Conservation (phyloP, 257 asterid species). For the Solanum phureja region DNA sequence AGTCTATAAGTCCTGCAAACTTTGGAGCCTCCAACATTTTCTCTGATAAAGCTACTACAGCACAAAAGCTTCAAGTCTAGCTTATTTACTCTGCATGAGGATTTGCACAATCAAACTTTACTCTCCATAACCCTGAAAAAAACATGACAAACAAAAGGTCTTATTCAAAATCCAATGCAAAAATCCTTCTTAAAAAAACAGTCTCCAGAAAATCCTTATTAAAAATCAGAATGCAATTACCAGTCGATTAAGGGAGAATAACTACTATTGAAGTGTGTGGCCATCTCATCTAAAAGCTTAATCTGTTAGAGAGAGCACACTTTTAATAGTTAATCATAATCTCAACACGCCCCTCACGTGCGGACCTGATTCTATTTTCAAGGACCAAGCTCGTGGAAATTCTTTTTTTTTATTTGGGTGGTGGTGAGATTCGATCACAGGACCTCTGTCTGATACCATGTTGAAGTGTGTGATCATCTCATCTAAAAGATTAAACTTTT, state of each 20-base stretch:
- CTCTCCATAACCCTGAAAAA: constrained; percentile 13
- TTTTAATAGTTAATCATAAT: too few relatives aligned
- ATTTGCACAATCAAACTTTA: constrained; percentile 18
- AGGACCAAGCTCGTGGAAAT: too few relatives aligned
- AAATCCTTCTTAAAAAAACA: background rate
- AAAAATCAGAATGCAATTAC: background rate
- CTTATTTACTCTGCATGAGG: constrained; percentile 31
- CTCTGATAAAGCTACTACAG: constrained; percentile 3
- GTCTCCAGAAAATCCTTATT: background rate
- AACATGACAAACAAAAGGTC: background rate
- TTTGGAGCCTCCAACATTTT: constrained; percentile 78
- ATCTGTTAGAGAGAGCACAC: too few relatives aligned
- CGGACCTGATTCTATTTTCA: too few relatives aligned
- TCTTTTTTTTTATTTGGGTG: too few relatives aligned
- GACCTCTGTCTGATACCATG: too few relatives aligned
- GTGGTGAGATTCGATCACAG: too few relatives aligned
- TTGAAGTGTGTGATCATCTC: too few relatives aligned
- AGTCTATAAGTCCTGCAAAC: constrained; percentile 63
- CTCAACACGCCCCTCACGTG: too few relatives aligned
- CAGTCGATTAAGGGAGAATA: background rate
- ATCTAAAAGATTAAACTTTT: too few relatives aligned
- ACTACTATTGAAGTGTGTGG: background rate
- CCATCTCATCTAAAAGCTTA: background rate
- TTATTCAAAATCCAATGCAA: background rate
- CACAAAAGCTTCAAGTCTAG: constrained; percentile 8